Conservation (phyloP, 495 filamentous ascomycete genomes). For the Bombardia bombarda region DNA sequence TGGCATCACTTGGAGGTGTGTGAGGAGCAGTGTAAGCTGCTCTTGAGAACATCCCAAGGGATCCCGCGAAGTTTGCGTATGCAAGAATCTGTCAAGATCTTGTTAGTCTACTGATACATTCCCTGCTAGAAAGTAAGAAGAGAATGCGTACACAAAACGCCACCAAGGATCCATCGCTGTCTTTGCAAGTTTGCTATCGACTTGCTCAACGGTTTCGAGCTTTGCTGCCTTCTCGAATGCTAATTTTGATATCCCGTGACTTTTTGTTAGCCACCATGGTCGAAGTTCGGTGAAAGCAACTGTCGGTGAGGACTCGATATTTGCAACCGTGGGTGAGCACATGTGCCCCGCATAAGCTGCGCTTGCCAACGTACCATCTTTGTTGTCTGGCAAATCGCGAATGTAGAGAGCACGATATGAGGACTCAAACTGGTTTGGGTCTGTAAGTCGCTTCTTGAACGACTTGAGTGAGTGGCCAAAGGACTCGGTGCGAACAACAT, state of each 20-base stretch:
- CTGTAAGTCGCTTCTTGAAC: neutral
- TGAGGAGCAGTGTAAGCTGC: constrained; percentile 31
- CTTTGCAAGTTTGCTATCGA: neutral
- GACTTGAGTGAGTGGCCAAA: neutral
- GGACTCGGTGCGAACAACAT: constrained; percentile 1
- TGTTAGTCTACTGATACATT: no score
- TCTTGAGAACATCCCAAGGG: constrained; percentile 18
- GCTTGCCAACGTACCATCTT: neutral
- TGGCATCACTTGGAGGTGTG: constrained; percentile 37
- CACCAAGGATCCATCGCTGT: constrained; percentile 6
- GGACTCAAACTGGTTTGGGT: neutral
- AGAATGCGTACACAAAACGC: constrained; percentile 12
- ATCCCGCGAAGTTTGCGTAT: constrained; percentile 22
- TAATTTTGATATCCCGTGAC: neutral
- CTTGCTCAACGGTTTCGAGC: constrained; percentile 2
- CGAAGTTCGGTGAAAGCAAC: neutral
- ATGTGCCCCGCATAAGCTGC: no score
- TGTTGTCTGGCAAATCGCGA: neutral
- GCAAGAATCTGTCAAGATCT: no score
- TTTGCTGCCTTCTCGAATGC: neutral
- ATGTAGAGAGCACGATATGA: constrained; percentile 1
- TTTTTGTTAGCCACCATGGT: neutral
- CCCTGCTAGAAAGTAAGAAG: no score
- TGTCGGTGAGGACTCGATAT: neutral
- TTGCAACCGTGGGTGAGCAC: neutral